Conservation (phyloP, 2,329 filamentous ascomycete genomes). For the Atkinsonella texensis region DNA sequence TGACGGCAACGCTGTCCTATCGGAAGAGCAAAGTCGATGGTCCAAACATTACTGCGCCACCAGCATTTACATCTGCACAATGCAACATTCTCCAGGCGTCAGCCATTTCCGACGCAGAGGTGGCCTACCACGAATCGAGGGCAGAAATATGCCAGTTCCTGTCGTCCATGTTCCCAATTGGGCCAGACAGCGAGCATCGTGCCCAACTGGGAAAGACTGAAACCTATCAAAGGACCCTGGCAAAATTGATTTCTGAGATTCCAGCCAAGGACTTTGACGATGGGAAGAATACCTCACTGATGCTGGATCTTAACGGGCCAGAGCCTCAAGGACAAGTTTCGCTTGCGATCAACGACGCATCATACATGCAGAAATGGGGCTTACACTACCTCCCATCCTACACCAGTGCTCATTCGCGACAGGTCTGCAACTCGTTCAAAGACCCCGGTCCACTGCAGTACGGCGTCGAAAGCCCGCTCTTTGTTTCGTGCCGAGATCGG, state of each 20-base stretch:
- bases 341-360: constrained; percentile 28
- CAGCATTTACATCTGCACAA: not conserved
- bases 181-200: constrained; percentile 8
- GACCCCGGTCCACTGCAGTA: constrained; percentile 46
- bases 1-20: constrained; percentile 26
- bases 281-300: constrained; percentile 30
- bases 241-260: constrained; percentile 19
- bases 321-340: constrained; percentile 36
- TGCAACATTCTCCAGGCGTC: constrained; percentile 12
- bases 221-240: constrained; percentile 17
- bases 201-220: constrained; percentile 8
- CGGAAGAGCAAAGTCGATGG: constrained; percentile 11
- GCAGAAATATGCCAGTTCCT: constrained; percentile 38
- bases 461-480: constrained; percentile 36
- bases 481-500: constrained; percentile 34
- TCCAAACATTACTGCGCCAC: not conserved
- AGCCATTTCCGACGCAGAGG: constrained; percentile 19
- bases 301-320: constrained; percentile 34
- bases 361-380: constrained; percentile 40
- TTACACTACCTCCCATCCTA: constrained; percentile 45
- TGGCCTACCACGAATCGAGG: constrained; percentile 41
- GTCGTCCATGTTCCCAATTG: constrained; percentile 29
- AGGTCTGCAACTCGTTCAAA: constrained; percentile 51
- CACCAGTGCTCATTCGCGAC: constrained; percentile 41
- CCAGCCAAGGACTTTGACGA: constrained; percentile 26